These are phyloP conservation scores for Mycena haematopus DNA, from an alignment of 768 basidiomycete genomes.

Conservation along the genomic window DNA sequence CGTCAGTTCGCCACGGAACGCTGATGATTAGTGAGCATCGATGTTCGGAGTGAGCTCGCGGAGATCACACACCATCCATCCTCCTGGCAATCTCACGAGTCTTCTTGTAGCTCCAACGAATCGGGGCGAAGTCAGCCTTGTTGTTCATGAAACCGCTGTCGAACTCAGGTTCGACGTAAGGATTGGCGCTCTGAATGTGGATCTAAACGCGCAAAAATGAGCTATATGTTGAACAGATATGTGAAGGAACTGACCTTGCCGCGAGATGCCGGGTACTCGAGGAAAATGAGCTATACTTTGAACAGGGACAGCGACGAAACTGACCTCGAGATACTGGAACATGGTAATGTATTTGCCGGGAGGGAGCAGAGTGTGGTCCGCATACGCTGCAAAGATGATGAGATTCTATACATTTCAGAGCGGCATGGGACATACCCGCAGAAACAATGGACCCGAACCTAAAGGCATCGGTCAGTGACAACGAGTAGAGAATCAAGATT, in stretches of 20 bases:
- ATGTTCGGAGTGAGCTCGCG: background rate
- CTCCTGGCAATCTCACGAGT: conserved; percentile 73
- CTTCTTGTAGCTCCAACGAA: conserved; percentile 82
- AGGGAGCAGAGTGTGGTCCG: conserved; percentile 72
- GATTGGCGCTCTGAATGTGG: conserved; percentile 64
- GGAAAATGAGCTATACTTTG: no score
- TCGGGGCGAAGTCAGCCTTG: conserved; percentile 78
- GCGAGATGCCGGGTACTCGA: conserved; percentile 68
- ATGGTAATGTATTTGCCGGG: conserved; percentile 74
- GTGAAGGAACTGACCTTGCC: conserved; percentile 55
- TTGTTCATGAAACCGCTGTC: conserved; percentile 83
- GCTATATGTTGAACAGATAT: background rate
- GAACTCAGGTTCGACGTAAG: conserved; percentile 68
- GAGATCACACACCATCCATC: conserved; percentile 60
- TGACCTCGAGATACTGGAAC: conserved; percentile 80
- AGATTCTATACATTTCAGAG: background rate
- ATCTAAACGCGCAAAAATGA: conserved; percentile 45
- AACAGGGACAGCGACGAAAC: no score
- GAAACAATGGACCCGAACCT: conserved; percentile 73
- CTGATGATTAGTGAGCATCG: conserved; percentile 36
- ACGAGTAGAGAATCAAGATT: no score
- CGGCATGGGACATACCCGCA: conserved; percentile 45
- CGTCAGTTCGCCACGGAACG: conserved; percentile 74
- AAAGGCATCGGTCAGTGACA: background rate
- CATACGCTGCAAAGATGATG: conserved; percentile 53